phyloP scores from a whole-genome alignment of 2,329 filamentous ascomycete genomes.

The Fusarium protoensiforme region DNA sequence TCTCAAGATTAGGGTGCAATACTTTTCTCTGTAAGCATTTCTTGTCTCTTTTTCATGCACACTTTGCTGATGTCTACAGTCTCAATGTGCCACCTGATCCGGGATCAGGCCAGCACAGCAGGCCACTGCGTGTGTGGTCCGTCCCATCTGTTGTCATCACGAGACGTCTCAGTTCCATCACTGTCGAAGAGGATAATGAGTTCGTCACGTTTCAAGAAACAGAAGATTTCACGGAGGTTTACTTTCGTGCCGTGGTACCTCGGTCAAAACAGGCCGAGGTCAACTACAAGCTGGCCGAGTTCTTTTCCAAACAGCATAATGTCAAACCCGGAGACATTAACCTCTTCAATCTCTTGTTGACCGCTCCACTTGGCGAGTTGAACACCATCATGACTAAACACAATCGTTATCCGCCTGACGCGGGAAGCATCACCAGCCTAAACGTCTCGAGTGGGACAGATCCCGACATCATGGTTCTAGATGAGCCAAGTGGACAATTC shows the following conservation, averaged over 20 bases:
- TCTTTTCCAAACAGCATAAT: not conserved
- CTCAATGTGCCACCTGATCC: not conserved
- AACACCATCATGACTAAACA: not conserved
- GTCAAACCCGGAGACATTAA: not conserved
- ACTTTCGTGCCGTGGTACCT: not conserved
- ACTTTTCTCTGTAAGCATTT: not conserved
- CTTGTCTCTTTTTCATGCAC: not conserved
- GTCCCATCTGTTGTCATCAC: not conserved
- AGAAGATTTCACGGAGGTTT: not conserved
- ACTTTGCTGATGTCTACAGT: not conserved
- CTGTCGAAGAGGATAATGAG: not conserved
- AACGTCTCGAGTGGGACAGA: not conserved
- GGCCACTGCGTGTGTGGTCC: not conserved
- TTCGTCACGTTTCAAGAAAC: not conserved
- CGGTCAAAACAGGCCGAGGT: not conserved
- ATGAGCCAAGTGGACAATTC: not conserved
- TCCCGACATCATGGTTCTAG: not conserved
- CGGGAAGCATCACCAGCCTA: not conserved
- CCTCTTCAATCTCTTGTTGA: not conserved
- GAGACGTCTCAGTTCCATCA: not conserved
- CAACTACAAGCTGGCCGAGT: not conserved
- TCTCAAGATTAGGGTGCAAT: not conserved
- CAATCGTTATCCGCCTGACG: not conserved
- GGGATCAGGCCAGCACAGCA: not conserved
- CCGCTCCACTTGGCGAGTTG: not conserved